Evolutionary conservation across 208 protist species (phyloP).

Genomic region (Acanthamoeba culbertsoni): DNA sequence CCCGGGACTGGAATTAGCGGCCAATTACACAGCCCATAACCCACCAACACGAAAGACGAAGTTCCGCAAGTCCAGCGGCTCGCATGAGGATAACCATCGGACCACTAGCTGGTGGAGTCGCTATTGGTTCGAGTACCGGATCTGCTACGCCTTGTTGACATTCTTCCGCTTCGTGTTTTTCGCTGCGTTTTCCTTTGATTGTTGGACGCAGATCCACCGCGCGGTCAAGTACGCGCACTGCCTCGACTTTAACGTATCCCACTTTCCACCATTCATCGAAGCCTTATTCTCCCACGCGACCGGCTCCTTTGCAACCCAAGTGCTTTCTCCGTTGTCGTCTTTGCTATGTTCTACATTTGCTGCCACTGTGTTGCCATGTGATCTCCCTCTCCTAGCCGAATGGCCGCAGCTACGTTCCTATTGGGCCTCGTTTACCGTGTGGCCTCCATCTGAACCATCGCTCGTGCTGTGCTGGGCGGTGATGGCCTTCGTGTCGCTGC

Average conservation of each 20-base stretch:
- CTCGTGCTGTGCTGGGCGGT: slow-evolving; percentile 10
- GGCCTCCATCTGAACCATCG: not conserved
- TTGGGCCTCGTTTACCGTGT: not conserved
- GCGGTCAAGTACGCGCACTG: not conserved
- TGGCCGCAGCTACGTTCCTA: not conserved
- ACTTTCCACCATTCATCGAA: not conserved
- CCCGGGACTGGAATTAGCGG: not conserved
- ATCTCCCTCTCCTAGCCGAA: too few species aligned
- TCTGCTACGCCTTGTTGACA: not conserved
- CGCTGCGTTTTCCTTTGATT: not conserved
- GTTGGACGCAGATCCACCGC: slow-evolving; percentile 30
- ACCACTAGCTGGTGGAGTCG: not conserved
- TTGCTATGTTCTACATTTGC: not conserved
- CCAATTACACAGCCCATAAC: not conserved
- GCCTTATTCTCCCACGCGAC: not conserved
- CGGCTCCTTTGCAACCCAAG: too few species aligned
- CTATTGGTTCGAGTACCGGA: slow-evolving; percentile 41
- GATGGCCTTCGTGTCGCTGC: slow-evolving; percentile 11
- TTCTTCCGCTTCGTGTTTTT: slow-evolving; percentile 6
- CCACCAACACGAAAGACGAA: not conserved
- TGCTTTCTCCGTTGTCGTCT: too few species aligned
- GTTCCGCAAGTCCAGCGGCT: not conserved
- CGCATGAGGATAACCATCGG: not conserved
- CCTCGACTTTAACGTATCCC: slow-evolving; percentile 5
- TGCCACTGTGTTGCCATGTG: too few species aligned